Evolutionary conservation across 2,329 filamentous ascomycete genomes (phyloP).

Genomic region (Trichothecium roseum): DNA sequence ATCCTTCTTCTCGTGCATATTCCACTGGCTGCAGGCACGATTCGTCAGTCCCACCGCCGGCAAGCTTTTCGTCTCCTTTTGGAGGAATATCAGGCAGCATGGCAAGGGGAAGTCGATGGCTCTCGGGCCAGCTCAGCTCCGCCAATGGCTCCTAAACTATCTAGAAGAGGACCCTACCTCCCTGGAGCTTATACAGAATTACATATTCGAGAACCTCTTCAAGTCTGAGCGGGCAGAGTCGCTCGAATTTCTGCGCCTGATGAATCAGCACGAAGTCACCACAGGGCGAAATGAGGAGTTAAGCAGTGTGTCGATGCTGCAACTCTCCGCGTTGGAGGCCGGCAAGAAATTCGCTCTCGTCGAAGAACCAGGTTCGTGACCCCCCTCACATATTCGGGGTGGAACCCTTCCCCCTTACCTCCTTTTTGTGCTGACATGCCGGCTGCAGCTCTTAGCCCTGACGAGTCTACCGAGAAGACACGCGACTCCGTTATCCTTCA

Average conservation of each 20-base stretch:
- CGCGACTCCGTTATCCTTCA: slow-evolving; percentile 21
- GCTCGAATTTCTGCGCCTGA: slow-evolving; percentile 44
- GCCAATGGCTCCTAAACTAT: slow-evolving; percentile 43
- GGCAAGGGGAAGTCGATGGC: slow-evolving; percentile 12
- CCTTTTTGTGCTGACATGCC: slow-evolving; percentile 8
- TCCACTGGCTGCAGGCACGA: slow-evolving; percentile 45
- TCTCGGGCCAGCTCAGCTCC: slow-evolving; percentile 35
- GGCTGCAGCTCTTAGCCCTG: slow-evolving; percentile 18
- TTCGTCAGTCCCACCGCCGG: slow-evolving; percentile 50
- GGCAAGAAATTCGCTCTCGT: slow-evolving; percentile 62
- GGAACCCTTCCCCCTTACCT: not conserved
- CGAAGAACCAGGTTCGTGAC: slow-evolving; percentile 47
- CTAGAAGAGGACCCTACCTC: slow-evolving; percentile 37
- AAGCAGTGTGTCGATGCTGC: slow-evolving; percentile 45
- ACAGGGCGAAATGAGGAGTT: slow-evolving; percentile 32
- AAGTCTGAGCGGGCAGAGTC: slow-evolving; percentile 43
- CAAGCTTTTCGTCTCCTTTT: slow-evolving; percentile 49
- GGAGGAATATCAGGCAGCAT: slow-evolving; percentile 32
- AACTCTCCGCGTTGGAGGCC: slow-evolving; percentile 57
- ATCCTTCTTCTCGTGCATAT: slow-evolving; percentile 34
- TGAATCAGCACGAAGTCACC: slow-evolving; percentile 41
- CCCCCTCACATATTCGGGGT: no score
- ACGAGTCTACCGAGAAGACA: slow-evolving; percentile 9
- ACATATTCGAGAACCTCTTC: slow-evolving; percentile 53
- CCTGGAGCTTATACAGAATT: slow-evolving; percentile 53